These are phyloP conservation scores for Chlamydomonas schloesseri DNA, from an alignment of 139 green algal species.

Conservation along the genomic window DNA sequence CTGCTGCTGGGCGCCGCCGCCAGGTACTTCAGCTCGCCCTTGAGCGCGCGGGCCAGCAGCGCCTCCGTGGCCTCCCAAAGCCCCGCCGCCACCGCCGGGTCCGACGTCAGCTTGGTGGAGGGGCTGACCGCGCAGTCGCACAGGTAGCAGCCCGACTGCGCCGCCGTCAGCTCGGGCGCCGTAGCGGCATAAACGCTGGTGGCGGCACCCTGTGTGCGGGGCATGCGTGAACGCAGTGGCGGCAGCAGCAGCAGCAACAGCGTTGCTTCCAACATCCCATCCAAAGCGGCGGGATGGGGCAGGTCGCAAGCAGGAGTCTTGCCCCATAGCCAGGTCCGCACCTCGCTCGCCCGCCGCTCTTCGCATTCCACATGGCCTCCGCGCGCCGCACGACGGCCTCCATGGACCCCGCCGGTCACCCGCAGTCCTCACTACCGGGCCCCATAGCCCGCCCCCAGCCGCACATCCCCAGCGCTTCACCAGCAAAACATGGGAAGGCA, in stretches of 20 bases:
- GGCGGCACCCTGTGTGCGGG: slow-evolving; percentile 62
- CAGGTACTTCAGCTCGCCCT: neutral
- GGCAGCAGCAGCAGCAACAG: neutral
- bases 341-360: too few relatives aligned
- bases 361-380: too few relatives aligned
- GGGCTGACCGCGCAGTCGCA: slow-evolving; percentile 39
- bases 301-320: neutral
- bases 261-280: neutral
- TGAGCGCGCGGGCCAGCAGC: slow-evolving; percentile 36
- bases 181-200: slow-evolving; percentile 60
- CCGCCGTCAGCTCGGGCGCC: neutral
- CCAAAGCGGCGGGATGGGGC: neutral
- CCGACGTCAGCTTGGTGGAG: neutral
- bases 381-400: neutral
- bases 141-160: slow-evolving; percentile 49
- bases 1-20: too few relatives aligned
- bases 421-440: too few relatives aligned
- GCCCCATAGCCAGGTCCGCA: neutral
- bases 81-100: slow-evolving; percentile 24
- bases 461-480: too few relatives aligned
- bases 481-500: too few relatives aligned
- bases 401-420: too few relatives aligned
- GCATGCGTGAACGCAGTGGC: too few relatives aligned
- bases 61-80: slow-evolving; percentile 61
- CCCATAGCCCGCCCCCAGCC: too few relatives aligned